These are phyloP conservation scores for Podospora tetraspora DNA, from an alignment of 495 filamentous ascomycete genomes.

Conservation along the genomic window DNA sequence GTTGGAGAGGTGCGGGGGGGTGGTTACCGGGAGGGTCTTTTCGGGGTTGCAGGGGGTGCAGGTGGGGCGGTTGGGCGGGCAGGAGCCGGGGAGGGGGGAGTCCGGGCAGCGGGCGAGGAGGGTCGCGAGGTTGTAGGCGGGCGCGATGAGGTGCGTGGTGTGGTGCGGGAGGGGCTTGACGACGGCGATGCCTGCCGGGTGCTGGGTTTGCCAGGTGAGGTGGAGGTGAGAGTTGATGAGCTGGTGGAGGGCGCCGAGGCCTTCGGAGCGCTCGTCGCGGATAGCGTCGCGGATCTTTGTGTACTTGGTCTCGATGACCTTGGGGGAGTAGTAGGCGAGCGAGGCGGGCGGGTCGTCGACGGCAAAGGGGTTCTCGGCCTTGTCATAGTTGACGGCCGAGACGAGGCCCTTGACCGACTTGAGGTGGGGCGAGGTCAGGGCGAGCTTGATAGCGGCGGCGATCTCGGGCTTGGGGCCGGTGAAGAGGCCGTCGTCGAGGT, in stretches of 20 bases:
- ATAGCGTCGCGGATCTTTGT: conserved; percentile 59
- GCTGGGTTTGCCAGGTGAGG: conserved; percentile 75
- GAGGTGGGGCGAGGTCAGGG: conserved; percentile 50
- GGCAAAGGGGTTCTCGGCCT: conserved; percentile 50
- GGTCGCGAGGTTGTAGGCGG: conserved; percentile 63
- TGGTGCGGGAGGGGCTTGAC: conserved; percentile 70
- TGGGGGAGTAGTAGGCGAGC: conserved; percentile 72
- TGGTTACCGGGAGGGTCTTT: conserved; percentile 52
- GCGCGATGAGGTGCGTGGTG: conserved; percentile 63
- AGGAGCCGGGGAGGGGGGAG: conserved; percentile 67
- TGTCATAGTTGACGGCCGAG: conserved; percentile 42
- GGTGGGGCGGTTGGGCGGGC: conserved; percentile 70
- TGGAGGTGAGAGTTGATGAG: conserved; percentile 87
- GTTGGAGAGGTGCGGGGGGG: conserved; percentile 55
- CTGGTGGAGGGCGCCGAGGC: conserved; percentile 57
- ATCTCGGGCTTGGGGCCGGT: conserved; percentile 63
- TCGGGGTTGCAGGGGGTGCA: conserved; percentile 68
- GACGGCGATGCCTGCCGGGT: conserved; percentile 65
- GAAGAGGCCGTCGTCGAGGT: conserved; percentile 65
- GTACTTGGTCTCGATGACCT: conserved; percentile 58
- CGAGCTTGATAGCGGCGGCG: conserved; percentile 60
- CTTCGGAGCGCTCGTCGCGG: conserved; percentile 46
- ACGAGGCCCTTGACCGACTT: conserved; percentile 54
- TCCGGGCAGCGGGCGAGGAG: conserved; percentile 68
- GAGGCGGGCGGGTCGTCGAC: conserved; percentile 57